Evolutionary conservation across 2,329 filamentous ascomycete species (phyloP).

Genomic region (Trichoderma koningii): DNA sequence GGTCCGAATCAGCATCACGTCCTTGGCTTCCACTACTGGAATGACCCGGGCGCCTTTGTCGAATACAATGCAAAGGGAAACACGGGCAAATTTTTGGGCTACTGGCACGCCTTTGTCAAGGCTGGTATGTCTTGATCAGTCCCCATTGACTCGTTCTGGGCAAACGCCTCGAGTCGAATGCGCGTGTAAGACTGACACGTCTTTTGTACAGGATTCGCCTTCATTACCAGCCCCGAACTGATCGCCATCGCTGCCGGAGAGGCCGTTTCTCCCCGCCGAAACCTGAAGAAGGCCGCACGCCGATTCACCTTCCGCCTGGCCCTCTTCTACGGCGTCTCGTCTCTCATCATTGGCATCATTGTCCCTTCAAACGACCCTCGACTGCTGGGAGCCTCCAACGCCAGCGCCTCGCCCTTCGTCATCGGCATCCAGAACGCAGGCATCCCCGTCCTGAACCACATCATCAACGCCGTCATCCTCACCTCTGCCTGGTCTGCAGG

Average conservation of each 20-base stretch:
- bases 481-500: conserved; percentile 66
- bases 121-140: conserved; percentile 9
- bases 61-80: conserved; percentile 49
- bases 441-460: conserved; percentile 63
- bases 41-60: conserved; percentile 48
- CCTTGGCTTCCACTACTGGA: conserved; percentile 48
- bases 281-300: conserved; percentile 65
- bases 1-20: conserved; percentile 52
- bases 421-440: conserved; percentile 67
- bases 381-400: conserved; percentile 59
- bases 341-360: conserved; percentile 62
- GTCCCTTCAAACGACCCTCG: conserved; percentile 65
- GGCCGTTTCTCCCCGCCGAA: conserved; percentile 63
- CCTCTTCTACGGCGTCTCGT: conserved; percentile 64
- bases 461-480: conserved; percentile 69
- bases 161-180: not conserved
- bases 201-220: conserved; percentile 55
- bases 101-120: conserved; percentile 59
- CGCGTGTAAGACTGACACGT: not conserved
- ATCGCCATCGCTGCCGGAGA: conserved; percentile 66
- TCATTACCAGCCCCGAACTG: conserved; percentile 64
- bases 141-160: no score
- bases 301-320: conserved; percentile 64
- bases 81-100: conserved; percentile 59
- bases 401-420: conserved; percentile 64